Evolutionary conservation across 163 green algal species (phyloP), one percentile per base, ranked within the genome.

Genomic region (Chlorella variabilis): DNA sequence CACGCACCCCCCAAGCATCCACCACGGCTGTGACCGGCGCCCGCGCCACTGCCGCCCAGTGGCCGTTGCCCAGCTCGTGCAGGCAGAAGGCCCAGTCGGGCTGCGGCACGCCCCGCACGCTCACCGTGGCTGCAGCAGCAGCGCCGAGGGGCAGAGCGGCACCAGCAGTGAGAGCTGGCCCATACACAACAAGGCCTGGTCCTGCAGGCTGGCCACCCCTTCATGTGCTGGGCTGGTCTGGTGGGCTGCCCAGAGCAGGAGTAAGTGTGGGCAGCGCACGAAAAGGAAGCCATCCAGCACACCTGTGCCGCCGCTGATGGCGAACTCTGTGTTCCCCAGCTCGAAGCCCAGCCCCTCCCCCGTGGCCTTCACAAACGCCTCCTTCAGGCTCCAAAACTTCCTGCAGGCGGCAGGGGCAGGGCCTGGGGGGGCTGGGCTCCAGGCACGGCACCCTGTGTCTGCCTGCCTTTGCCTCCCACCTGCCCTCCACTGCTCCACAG

Each of bases 271-370:
- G n/a, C n/a, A n/a, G n/a, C n/a, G n/a, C n/a, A n/a, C n/a, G n/a
- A n/a, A n/a, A n/a, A n/a, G n/a, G n/a, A n/a, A n/a, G n/a, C n/a
- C n/a, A n/a, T n/a, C n/a, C n/a, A n/a, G n/a, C n/a, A n/a, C 56
- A 80, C 73, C 73, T 80, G 41, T 82, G 58, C 51, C 41, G 42
- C 75, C 71, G 13, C 29, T 31, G 39, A 92, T 83, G 7, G 36
- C 25, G 73, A 93, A 92, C 54, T 90, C 83, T 4, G 77, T 63
- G 20, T 83, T 84, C 15, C 78, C 66, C 31, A 94, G 65, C 18
- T 91, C 86, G 85, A 95, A 98, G 34, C 81, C 94, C 20, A 98
- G 69, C 1, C 94, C 94, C 81, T 95, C 90, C 1, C 94, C 94
- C 0, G 89, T 88, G 1, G 93, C 94, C 80, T 98, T 98, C 45